These are phyloP conservation scores for Ilex aquifolium DNA, from an alignment of 257 asterid species.

Conservation along the genomic window DNA sequence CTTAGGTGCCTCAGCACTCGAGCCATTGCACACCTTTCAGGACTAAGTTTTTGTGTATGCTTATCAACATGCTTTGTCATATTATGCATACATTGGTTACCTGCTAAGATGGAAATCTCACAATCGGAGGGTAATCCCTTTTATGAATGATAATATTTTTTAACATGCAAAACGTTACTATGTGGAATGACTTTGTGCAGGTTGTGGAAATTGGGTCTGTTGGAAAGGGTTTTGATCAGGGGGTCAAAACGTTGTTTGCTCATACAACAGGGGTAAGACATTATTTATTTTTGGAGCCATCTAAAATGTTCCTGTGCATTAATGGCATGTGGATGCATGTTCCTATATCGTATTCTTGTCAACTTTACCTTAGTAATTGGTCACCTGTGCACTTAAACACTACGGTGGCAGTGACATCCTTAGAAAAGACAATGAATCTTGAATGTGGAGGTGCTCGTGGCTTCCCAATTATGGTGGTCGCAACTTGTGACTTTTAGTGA, in stretches of 20 bases:
- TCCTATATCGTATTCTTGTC: neutral
- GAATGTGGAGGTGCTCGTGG: neutral
- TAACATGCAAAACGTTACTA: neutral
- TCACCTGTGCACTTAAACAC: neutral
- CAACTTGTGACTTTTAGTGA: neutral
- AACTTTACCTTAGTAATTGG: neutral
- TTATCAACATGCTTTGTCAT: too few relatives aligned
- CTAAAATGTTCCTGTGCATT: neutral
- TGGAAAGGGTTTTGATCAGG: conserved; percentile 65
- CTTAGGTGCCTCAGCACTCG: too few relatives aligned
- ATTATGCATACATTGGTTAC: neutral
- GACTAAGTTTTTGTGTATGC: neutral
- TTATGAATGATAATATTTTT: neutral
- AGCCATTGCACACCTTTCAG: neutral
- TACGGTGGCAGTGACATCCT: neutral
- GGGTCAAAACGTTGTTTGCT: conserved; percentile 58
- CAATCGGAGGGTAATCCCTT: neutral
- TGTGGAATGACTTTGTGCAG: conserved; percentile 34
- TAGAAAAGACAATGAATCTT: neutral
- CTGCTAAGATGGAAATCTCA: neutral
- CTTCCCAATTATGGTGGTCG: neutral
- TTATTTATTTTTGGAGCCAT: conserved; percentile 16
- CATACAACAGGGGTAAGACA: conserved; percentile 74
- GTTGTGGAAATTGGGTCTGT: conserved; percentile 95
- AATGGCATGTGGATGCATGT: neutral